phyloP scores from a whole-genome alignment of 352 stramenopile genomes.

The Pythium brassicae region DNA sequence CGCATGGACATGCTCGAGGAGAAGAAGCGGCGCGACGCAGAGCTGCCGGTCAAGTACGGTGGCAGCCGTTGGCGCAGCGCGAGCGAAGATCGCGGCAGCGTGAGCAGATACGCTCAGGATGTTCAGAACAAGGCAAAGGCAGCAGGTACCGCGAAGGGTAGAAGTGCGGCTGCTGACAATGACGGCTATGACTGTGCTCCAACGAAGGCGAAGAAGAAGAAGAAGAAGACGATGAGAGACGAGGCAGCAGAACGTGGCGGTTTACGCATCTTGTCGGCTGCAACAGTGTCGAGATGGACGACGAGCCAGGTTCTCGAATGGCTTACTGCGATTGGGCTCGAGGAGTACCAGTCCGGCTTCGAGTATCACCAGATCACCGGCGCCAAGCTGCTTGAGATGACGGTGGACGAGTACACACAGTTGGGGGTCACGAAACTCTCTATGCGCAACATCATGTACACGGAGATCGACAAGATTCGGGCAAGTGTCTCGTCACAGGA shows the following conservation, averaged over 20 bases:
- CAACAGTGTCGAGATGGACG: conserved; percentile 46
- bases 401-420: conserved; percentile 35
- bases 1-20: conserved; percentile 59
- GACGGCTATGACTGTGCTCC: background rate
- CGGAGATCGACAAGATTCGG: conserved; percentile 48
- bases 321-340: conserved; percentile 46
- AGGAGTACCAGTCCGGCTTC: conserved; percentile 63
- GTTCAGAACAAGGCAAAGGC: conserved; percentile 34
- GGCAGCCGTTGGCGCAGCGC: conserved; percentile 75
- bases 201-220: conserved; percentile 1
- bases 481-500: conserved; percentile 5
- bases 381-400: conserved; percentile 34
- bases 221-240: conserved; percentile 16
- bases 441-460: conserved; percentile 50
- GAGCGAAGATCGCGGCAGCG: conserved; percentile 63
- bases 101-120: conserved; percentile 67
- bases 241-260: background rate
- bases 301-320: conserved; percentile 59
- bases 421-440: conserved; percentile 58
- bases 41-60: conserved; percentile 52
- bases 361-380: conserved; percentile 81
- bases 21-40: conserved; percentile 50
- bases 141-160: background rate
- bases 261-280: conserved; percentile 23
- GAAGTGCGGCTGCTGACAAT: background rate